These are phyloP conservation scores for Fraxinus sp. DNA, from an alignment of 305 asterid species.

Conservation along the genomic window DNA sequence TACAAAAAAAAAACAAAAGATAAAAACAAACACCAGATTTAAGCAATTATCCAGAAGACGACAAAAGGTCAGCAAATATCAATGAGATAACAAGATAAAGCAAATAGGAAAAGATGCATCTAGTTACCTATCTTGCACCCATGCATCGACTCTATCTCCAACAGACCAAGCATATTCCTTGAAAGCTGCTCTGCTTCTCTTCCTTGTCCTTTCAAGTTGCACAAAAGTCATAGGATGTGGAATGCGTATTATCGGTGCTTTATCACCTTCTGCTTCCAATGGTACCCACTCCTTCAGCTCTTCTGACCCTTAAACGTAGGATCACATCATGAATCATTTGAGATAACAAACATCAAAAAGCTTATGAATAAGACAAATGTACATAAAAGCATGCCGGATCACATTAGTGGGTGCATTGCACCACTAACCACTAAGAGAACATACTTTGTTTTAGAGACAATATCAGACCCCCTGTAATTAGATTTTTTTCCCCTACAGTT, in stretches of 20 bases:
- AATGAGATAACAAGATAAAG: slow-evolving; percentile 7
- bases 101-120: background rate
- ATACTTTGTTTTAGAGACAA: background rate
- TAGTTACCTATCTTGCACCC: slow-evolving; percentile 69
- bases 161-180: slow-evolving; percentile 73
- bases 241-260: slow-evolving; percentile 59
- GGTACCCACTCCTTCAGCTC: slow-evolving; percentile 84
- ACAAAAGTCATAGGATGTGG: slow-evolving; percentile 59
- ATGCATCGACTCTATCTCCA: slow-evolving; percentile 89
- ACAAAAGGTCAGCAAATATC: background rate
- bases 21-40: background rate
- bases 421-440: slow-evolving; percentile 1
- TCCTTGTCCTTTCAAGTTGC: slow-evolving; percentile 63
- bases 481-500: background rate
- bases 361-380: background rate
- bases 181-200: slow-evolving; percentile 77
- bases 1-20: background rate
- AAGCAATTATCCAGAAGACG: slow-evolving; percentile 15
- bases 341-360: background rate
- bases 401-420: background rate
- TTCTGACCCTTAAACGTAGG: slow-evolving; percentile 47
- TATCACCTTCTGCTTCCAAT: slow-evolving; percentile 54
- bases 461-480: background rate
- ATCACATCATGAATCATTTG: slow-evolving; percentile 1
- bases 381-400: background rate